Base-by-base conservation (phyloP, 345 rosid species). In the Schrenkiella parvula region DNA sequence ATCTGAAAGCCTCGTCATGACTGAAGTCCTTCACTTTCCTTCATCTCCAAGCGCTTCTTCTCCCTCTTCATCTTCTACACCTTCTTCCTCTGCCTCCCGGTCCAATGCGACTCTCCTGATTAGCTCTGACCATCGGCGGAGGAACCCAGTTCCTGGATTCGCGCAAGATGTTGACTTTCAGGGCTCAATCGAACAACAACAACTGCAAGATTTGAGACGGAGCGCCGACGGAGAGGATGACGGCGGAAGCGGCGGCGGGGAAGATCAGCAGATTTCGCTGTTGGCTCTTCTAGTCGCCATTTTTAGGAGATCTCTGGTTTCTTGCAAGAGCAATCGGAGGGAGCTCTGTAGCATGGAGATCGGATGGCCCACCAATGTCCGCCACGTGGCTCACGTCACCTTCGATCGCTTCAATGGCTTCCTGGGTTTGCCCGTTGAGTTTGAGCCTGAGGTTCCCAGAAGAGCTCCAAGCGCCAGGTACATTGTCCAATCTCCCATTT, bases 381-480 rank as follows among this genome's bases (percentile, higher is more conserved):
- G 93, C 4, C 98, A 93, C 63, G 95, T 93, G 43, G 91, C 93
- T 0, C 98, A 90, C 60, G 98, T 93, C 14, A 93, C 98, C 46
- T 93, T 93, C 66, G 98, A 93, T 78, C 87, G 97, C 71, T 93
- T 90, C 75, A 83, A 89, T 79, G 98, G 98, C 26, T 93, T 93
- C 80, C 80, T 86, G 72, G 98, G 97, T 64, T 77, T 93, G 81
- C 97, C 97, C 46, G 88, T 82, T 54, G 98, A 93, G 84, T 81
- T 88, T 71, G 97, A 93, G 83, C 96, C 92, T 28, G 97, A 90
- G 52, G 92, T 92, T 21, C 84, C 87, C 28, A 79, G 95, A 53
- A 73, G 95, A 55, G 91, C 93, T 62, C 98, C 96, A 14, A 92
- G 98, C 75, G 96, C 98, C 25, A 92, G 97, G 97, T 88, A 71